Percentiles rank a stretch among this genome's conserved stretches.
These are phyloP conservation scores for Pseudozyma sp. DNA, from an alignment of 1,284 basidiomycete genomes.

Conservation along the genomic window DNA sequence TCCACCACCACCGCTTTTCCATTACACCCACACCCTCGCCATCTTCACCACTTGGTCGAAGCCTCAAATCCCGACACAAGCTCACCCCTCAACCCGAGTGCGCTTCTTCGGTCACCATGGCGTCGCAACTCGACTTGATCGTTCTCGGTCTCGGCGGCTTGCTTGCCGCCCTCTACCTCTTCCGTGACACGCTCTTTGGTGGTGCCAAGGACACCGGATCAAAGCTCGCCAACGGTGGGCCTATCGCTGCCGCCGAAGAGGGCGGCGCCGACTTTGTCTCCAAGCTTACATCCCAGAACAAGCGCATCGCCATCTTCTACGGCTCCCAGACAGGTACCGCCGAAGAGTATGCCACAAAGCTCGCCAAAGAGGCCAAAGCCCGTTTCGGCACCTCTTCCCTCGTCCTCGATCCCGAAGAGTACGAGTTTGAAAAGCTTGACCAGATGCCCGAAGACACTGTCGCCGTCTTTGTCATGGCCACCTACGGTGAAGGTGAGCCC, in stretches of 20 bases:
- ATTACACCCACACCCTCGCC: neutral
- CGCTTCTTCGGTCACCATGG: slow-evolving; percentile 28
- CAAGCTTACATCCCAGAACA: slow-evolving; percentile 63
- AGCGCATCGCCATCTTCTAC: slow-evolving; percentile 67
- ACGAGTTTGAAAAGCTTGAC: slow-evolving; percentile 96
- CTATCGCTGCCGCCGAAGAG: slow-evolving; percentile 23
- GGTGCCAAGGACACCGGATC: slow-evolving; percentile 40
- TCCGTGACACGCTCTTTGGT: slow-evolving; percentile 52
- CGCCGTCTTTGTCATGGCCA: slow-evolving; percentile 94
- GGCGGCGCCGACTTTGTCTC: slow-evolving; percentile 53
- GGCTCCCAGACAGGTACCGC: slow-evolving; percentile 68
- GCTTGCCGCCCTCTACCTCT: slow-evolving; percentile 61
- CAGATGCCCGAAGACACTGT: slow-evolving; percentile 85
- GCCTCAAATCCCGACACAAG: neutral
- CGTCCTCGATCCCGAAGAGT: slow-evolving; percentile 70
- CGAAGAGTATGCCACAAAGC: slow-evolving; percentile 67
- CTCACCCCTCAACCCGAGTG: neutral
- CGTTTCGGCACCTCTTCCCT: slow-evolving; percentile 67
- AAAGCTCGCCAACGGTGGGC: slow-evolving; percentile 53
- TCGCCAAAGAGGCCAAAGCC: slow-evolving; percentile 68
- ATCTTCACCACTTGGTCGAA: neutral
- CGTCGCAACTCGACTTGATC: slow-evolving; percentile 50
- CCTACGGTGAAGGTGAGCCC: slow-evolving; percentile 98
- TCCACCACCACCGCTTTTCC: neutral
- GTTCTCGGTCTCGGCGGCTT: slow-evolving; percentile 52